These are phyloP conservation scores for Leucocoprinus sp. DNA, from an alignment of 768 basidiomycete species.

Conservation along the genomic window DNA sequence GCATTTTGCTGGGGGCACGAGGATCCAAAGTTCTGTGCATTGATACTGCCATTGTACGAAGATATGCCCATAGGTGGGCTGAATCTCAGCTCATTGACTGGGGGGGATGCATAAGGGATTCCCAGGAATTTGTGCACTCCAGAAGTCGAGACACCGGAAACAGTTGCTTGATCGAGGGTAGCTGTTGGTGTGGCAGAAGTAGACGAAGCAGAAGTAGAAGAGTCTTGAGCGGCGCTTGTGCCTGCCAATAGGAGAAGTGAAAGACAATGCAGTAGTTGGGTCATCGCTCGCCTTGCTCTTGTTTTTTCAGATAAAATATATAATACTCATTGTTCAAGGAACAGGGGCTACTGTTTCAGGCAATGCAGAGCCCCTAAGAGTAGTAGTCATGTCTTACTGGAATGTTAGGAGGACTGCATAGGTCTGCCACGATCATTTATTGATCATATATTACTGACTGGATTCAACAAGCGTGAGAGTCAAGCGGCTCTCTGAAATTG, in stretches of 20 bases:
- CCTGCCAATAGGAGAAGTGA: background rate
- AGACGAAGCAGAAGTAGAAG: background rate
- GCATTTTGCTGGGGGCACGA: conserved; percentile 13
- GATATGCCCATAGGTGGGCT: conserved; percentile 8
- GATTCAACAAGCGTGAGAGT: background rate
- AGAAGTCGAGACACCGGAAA: conserved; percentile 5
- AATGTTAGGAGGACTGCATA: background rate
- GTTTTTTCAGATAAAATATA: background rate
- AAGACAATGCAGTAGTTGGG: background rate
- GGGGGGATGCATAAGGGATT: conserved; percentile 14
- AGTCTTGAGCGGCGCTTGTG: conserved; percentile 1
- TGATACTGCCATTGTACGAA: conserved; percentile 12
- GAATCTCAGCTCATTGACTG: conserved; percentile 13
- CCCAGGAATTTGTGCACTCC: conserved; percentile 14
- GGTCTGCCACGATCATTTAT: background rate
- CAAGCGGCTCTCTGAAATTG: background rate
- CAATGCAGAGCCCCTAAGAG: background rate
- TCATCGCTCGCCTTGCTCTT: background rate
- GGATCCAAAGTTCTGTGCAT: conserved; percentile 10
- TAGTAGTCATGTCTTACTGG: background rate
- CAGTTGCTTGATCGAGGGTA: conserved; percentile 7
- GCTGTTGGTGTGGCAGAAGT: conserved; percentile 2
- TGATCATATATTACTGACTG: too few species aligned
- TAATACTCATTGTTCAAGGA: background rate
- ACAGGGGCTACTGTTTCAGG: background rate